Base-by-base conservation (phyloP, 129 eudicot genomes). In the Apium graveolens region DNA sequence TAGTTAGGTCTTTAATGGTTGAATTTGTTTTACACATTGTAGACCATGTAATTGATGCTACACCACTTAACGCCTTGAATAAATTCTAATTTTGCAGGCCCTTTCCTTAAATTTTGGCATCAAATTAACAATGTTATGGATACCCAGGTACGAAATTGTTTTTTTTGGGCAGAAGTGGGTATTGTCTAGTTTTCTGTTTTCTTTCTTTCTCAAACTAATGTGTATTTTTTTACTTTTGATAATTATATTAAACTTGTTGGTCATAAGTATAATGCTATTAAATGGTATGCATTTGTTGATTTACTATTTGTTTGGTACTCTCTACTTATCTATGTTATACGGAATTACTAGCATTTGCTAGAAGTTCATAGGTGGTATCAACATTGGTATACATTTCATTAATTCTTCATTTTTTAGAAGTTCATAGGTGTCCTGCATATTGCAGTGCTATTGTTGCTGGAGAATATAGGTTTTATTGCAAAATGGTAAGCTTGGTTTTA, bases 91-190 rank as follows among this genome's bases (percentile, higher is more conserved):
- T 77, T 76, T 87, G 84, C 79, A 94, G 99, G 99, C 99, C 41
- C 83, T 96, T 83, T 96, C 86, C 86, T 96, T 88, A 65, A 97
- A 96, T 63, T 96, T 96, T 82, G 95, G 97, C 87, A 96, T 96
- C 86, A 92, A 90, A 89, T 77, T 95, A 77, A 95, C 81, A 95
- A 95, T 79, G 99, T 92, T 53, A 87, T 92, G 82, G 99, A 96
- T 84, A 92, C 97, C 69, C 99, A 95, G 96, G 99, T 90, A 76
- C 73, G 82, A 21, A 78, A 66, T 21, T 66, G 4, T 26, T 63
- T 11, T 27, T 26, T 10, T 1, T 29, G 2, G 31, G 6, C 72
- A 31, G 70, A 65, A 32, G 39, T 66, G 73, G 21, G 73, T 68
- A 17, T 7, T 70, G 75, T 70, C 48, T 24, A 38, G 29, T 18